Conservation (phyloP, 768 basidiomycete species). For the Pulveroboletus sp. region DNA sequence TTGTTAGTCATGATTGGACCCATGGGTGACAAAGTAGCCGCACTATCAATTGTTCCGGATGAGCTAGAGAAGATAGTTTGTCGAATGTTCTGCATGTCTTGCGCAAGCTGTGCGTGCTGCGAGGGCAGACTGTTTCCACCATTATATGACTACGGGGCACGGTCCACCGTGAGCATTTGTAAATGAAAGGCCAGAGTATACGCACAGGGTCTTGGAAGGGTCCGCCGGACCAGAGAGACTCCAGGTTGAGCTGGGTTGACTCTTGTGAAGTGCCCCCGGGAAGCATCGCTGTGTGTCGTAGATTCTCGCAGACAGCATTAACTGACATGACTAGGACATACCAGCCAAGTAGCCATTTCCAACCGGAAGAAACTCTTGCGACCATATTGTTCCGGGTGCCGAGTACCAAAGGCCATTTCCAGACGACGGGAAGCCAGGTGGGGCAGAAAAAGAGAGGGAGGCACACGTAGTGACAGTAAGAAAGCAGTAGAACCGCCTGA, state of each 20-base stretch:
- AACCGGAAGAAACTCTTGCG: conserved; percentile 60
- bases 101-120: conserved; percentile 42
- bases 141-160: conserved; percentile 48
- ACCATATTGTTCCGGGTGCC: conserved; percentile 52
- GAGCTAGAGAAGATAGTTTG: conserved; percentile 55
- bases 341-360: conserved; percentile 75
- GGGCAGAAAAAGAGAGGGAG: conserved; percentile 21
- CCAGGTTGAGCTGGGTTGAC: conserved; percentile 67
- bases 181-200: neutral
- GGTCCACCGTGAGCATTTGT: neutral
- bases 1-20: neutral
- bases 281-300: conserved; percentile 49
- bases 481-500: conserved; percentile 22
- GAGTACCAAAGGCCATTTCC: conserved; percentile 80
- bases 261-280: conserved; percentile 62
- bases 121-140: conserved; percentile 61
- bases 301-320: neutral
- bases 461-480: conserved; percentile 18
- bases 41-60: conserved; percentile 59
- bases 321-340: conserved; percentile 21
- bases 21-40: conserved; percentile 1
- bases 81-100: conserved; percentile 52
- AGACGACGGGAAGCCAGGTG: conserved; percentile 56
- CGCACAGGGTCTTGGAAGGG: conserved; percentile 64
- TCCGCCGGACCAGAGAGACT: conserved; percentile 75